These are phyloP conservation scores for Fusarium secorum DNA, from an alignment of 2,329 filamentous ascomycete species.

Conservation along the genomic window DNA sequence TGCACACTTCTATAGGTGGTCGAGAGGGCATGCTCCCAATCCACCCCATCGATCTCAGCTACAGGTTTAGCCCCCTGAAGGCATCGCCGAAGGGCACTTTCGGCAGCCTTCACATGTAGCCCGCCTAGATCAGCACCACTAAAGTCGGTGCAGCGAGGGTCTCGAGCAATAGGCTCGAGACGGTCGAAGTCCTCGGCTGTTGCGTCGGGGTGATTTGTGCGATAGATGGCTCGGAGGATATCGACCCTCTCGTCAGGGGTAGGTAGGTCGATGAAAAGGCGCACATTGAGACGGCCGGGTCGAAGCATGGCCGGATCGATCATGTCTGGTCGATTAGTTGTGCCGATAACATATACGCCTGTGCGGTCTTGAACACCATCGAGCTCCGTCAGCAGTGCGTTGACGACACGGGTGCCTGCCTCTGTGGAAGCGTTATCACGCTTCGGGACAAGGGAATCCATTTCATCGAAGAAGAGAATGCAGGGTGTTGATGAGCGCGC, in stretches of 20 bases:
- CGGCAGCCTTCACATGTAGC: slow-evolving; percentile 57
- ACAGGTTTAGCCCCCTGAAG: slow-evolving; percentile 39
- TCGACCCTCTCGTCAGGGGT: slow-evolving; percentile 80
- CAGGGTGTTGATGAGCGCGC: slow-evolving; percentile 88
- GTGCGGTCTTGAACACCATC: slow-evolving; percentile 82
- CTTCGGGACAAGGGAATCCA: slow-evolving; percentile 89
- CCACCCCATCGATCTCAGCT: slow-evolving; percentile 46
- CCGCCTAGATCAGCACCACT: slow-evolving; percentile 71
- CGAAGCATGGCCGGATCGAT: slow-evolving; percentile 96
- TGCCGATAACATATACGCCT: slow-evolving; percentile 93
- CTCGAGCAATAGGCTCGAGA: slow-evolving; percentile 71
- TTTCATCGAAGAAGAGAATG: slow-evolving; percentile 97
- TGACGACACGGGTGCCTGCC: slow-evolving; percentile 87
- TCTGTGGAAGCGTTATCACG: slow-evolving; percentile 82
- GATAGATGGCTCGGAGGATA: slow-evolving; percentile 76
- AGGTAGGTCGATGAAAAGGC: slow-evolving; percentile 90
- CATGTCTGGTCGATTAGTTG: slow-evolving; percentile 94
- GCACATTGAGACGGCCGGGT: slow-evolving; percentile 85
- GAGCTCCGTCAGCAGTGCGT: slow-evolving; percentile 91
- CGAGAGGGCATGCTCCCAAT: slow-evolving; percentile 62
- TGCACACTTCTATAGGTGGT: slow-evolving; percentile 60
- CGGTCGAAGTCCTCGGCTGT: slow-evolving; percentile 58
- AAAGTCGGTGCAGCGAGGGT: slow-evolving; percentile 75
- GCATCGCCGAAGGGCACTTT: slow-evolving; percentile 56
- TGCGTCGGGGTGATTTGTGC: slow-evolving; percentile 50